Base-by-base conservation (phyloP, 2,329 filamentous ascomycete genomes). In the Ceratocystiopsis minuta region DNA sequence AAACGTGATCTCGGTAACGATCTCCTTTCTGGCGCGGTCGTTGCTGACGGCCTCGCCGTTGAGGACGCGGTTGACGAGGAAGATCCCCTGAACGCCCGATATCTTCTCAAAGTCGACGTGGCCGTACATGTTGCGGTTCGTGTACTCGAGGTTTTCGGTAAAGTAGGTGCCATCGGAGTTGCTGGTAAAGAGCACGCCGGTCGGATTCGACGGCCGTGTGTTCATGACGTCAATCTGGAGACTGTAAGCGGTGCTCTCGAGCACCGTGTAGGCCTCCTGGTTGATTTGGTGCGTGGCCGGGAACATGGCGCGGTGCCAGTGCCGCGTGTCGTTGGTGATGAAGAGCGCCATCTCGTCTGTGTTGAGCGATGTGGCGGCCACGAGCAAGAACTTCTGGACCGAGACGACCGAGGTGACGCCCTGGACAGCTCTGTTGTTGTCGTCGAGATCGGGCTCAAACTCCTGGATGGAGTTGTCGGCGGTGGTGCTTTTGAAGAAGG, bases 131-230 rank as follows among this genome's bases (percentile, higher is more conserved):
- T 88, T 81, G 52, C 87, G 80, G 58, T 98, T 96, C 32, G 88
- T 95, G 57, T 95, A 80, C 45, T 92, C 82, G 43, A 88, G 72
- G 53, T 94, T 96, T 53, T 80, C 78, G 2, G 82, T 90, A 57
- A 96, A 98, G 59, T 88, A 95, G 3, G 86, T 95, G 46, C 90
- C 90, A 55, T 96, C 92, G 31, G 87, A 96, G 57, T 98, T 98
- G 56, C 88, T 96, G 6, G 86, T 93, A 54, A 95, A 88, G 43
- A 98, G 67, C 12, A 81, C 77, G 32, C 90, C 92, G 73, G 94
- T 88, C 0, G 80, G 73, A 34, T 71, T 73, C 1, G 68, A 70
- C 13, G 70, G 70, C 37, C 64, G 65, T 34, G 66, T 66, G 1
- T 80, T 84, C 70, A 88, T 78, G 48, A 96, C 87, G 58, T 96